Conservation (phyloP, 306 rosid species). For the Lupinus albus region DNA sequence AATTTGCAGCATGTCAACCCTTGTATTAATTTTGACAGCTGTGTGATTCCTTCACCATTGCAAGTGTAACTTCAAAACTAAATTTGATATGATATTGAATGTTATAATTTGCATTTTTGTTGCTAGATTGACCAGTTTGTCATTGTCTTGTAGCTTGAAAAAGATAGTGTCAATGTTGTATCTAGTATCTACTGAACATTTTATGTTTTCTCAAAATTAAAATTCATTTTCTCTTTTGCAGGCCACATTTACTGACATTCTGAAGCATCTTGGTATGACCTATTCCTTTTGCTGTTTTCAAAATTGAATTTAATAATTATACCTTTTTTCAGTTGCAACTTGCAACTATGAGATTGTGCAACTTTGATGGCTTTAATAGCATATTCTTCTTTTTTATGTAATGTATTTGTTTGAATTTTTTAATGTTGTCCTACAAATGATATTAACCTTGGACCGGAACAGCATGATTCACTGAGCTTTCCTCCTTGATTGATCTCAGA, state of each 20-base stretch:
- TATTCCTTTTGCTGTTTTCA: neutral
- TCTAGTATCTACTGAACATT: neutral
- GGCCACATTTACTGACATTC: constrained; percentile 99
- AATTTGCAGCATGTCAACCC: constrained; percentile 28
- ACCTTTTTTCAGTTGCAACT: constrained; percentile 3
- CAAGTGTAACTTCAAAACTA: constrained; percentile 8
- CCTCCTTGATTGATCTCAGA: constrained; percentile 15
- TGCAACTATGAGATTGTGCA: constrained; percentile 14
- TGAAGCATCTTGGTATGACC: constrained; percentile 78
- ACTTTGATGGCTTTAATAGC: neutral
- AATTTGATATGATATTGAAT: constrained; percentile 6
- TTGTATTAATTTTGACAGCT: constrained; percentile 1
- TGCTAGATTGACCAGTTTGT: constrained; percentile 9
- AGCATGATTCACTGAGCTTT: neutral
- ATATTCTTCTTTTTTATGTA: neutral
- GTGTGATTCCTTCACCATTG: neutral
- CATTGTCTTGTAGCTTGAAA: constrained; percentile 23
- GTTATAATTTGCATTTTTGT: constrained; percentile 3
- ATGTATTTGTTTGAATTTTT: neutral
- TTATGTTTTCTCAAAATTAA: constrained; percentile 17
- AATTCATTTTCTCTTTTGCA: constrained; percentile 48
- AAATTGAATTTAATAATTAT: neutral
- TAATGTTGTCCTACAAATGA: neutral
- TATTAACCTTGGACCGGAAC: neutral
- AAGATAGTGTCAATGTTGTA: neutral